Evolutionary conservation across 2,329 filamentous ascomycete species (phyloP), one percentile per base, ranked within the genome.

Genomic region (Aureobasidium melanogenum): DNA sequence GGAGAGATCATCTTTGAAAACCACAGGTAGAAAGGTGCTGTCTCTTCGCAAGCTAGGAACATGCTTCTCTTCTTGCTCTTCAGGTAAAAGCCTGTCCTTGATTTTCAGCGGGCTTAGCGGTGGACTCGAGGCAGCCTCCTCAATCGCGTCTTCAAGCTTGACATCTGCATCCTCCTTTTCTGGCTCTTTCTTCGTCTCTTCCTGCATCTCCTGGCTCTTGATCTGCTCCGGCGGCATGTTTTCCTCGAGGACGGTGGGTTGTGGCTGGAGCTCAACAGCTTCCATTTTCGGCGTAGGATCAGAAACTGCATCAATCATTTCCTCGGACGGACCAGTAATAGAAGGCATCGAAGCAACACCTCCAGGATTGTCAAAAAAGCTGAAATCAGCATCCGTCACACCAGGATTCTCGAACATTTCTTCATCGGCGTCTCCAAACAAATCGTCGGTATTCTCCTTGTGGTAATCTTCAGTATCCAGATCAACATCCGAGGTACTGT

Each of bases 311-410:
- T 56, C 38, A 2, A 12, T 3, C 38, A 24, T 36, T 22, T 43
- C 32, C 22, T 58, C 32, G 14, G 30, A 3, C 2, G 28, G n/a
- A 1, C 15, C 43, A 38, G 41, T 22, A 14, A 54, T 26, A 1
- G 26, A 8, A 32, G 51, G 8, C 19, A 47, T 44, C 6, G 71
- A 75, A 17, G 19, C 1, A 1, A 32, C 46, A 26, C 71, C 76
- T 50, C 75, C 76, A 2, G 79, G 80, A 63, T 88, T 85, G 67
- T 93, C 88, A 66, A 93, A 93, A 72, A 92, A 93, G 70, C 83
- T 89, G 70, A 93, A 93, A 69, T 94, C 89, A 6, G 85, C 88
- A 66, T 94, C 89, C 1, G 87, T 91, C n/a, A 93, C 78, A n/a
- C 77, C 83, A 64, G 84, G 82, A n/a, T 85, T 83, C n/a, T 81